A percentile compares a stretch with the other conserved stretches of the same genome.
These are phyloP conservation scores for Hypoxylon sp. DNA, from an alignment of 2,329 filamentous ascomycete species.

Conservation along the genomic window DNA sequence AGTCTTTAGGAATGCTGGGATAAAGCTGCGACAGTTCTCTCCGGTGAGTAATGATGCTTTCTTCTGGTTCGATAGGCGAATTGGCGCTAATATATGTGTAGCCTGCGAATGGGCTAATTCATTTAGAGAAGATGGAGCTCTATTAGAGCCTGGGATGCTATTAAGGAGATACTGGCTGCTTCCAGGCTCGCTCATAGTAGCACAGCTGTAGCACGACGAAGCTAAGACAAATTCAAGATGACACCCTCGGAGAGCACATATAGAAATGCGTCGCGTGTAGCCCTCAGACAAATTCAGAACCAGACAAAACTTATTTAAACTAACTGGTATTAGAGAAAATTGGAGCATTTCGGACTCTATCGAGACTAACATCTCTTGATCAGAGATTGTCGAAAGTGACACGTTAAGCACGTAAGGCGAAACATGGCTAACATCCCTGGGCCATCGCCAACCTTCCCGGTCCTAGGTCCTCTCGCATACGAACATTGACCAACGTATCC, in stretches of 20 bases:
- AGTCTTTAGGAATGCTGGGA: slow-evolving; percentile 86
- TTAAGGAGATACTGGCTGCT: neutral
- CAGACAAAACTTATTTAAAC: slow-evolving; percentile 33
- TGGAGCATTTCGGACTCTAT: slow-evolving; percentile 47
- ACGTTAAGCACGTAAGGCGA: slow-evolving; percentile 39
- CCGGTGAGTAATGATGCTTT: slow-evolving; percentile 69
- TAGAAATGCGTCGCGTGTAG: neutral
- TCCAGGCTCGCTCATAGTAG: neutral
- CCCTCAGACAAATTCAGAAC: neutral
- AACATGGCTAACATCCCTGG: slow-evolving; percentile 35
- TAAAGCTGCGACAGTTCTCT: slow-evolving; percentile 87
- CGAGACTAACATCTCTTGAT: slow-evolving; percentile 45
- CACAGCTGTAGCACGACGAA: neutral
- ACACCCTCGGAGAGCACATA: neutral
- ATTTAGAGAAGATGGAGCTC: slow-evolving; percentile 60
- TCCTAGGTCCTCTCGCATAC: slow-evolving; percentile 30
- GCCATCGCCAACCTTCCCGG: slow-evolving; percentile 30
- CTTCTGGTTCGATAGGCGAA: slow-evolving; percentile 5
- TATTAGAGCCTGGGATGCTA: slow-evolving; percentile 22
- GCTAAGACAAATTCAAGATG: neutral
- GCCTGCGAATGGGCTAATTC: slow-evolving; percentile 67
- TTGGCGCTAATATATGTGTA: slow-evolving; percentile 45
- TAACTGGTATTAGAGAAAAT: slow-evolving; percentile 51
- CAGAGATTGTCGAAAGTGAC: slow-evolving; percentile 40
- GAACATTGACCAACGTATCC: slow-evolving; percentile 42